These are phyloP conservation scores for Ceratobasidium theobromae DNA, from an alignment of 1,284 basidiomycete species.

Conservation along the genomic window DNA sequence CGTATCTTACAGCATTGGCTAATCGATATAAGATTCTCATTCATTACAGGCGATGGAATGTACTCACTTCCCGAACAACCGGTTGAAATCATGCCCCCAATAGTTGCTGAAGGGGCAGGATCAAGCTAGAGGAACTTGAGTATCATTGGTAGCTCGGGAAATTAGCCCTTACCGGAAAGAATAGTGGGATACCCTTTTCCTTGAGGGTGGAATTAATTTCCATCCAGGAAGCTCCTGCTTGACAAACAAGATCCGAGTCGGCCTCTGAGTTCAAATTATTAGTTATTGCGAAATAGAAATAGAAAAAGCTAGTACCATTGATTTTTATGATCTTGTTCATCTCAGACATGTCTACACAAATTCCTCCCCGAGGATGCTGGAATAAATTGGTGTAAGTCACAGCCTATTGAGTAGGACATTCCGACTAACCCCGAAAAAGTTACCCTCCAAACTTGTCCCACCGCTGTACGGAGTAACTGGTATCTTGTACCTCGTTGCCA, in stretches of 20 bases:
- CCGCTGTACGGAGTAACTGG: slow-evolving; percentile 71
- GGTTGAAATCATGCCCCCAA: slow-evolving; percentile 91
- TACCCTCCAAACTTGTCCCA: slow-evolving; percentile 69
- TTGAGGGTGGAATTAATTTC: slow-evolving; percentile 77
- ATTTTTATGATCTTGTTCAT: slow-evolving; percentile 86
- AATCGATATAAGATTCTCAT: slow-evolving; percentile 35
- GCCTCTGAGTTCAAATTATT: slow-evolving; percentile 50
- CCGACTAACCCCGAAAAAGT: slow-evolving; percentile 60
- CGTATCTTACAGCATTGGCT: slow-evolving; percentile 88
- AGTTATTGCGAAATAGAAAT: neutral
- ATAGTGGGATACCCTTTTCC: slow-evolving; percentile 73
- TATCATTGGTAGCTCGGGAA: neutral
- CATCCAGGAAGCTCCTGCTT: slow-evolving; percentile 85
- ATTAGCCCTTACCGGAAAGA: slow-evolving; percentile 72
- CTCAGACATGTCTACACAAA: slow-evolving; percentile 79
- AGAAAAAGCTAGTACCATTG: slow-evolving; percentile 53
- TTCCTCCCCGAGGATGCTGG: slow-evolving; percentile 56
- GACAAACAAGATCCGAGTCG: slow-evolving; percentile 80
- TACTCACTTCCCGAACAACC: slow-evolving; percentile 74
- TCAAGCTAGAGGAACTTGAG: slow-evolving; percentile 56
- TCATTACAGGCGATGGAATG: slow-evolving; percentile 11
- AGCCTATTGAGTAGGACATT: neutral
- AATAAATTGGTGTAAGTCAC: neutral
- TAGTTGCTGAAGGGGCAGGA: slow-evolving; percentile 75
- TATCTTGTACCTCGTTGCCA: slow-evolving; percentile 65